A percentile compares a stretch with the other conserved stretches of the same genome.
Conservation (phyloP, 2,329 filamentous ascomycete genomes). For the Aspergillus costaricaensis region DNA sequence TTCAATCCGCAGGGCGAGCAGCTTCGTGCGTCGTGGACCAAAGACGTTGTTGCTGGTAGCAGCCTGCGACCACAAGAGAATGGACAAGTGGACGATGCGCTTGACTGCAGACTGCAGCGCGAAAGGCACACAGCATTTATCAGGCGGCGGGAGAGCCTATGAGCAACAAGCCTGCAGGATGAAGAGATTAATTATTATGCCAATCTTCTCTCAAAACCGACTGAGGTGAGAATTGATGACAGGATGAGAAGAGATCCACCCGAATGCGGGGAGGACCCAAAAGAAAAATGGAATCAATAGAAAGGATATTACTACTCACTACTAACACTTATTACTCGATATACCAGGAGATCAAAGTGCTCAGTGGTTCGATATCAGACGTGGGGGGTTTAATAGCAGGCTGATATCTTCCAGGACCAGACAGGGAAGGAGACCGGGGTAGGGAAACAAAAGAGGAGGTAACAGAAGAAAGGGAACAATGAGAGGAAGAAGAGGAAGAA, state of each 20-base stretch:
- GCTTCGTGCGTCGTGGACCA: conserved; percentile 4
- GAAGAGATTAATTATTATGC: not conserved
- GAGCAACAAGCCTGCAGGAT: not conserved
- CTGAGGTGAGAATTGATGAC: conserved; percentile 7
- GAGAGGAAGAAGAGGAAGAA: not conserved
- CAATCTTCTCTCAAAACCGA: not conserved
- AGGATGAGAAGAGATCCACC: conserved; percentile 2
- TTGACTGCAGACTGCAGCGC: conserved; percentile 14
- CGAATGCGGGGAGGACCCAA: not conserved
- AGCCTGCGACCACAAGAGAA: conserved; percentile 17
- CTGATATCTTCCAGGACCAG: not conserved
- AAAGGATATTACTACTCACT: not conserved
- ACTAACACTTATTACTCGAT: too few relatives aligned
- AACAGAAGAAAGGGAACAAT: not conserved
- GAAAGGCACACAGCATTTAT: conserved; percentile 15
- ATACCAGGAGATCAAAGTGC: too few relatives aligned
- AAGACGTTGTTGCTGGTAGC: not conserved
- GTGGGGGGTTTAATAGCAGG: not conserved
- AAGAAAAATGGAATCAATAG: not conserved
- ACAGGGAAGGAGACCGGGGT: not conserved
- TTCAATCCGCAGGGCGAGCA: not conserved
- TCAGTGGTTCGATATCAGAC: too few relatives aligned
- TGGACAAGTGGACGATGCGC: conserved; percentile 24
- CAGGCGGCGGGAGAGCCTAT: not conserved
- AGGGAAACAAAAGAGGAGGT: too few relatives aligned